phyloP scores from a whole-genome alignment of 164 flowering plant species.

The Macadamia tetraphylla region DNA sequence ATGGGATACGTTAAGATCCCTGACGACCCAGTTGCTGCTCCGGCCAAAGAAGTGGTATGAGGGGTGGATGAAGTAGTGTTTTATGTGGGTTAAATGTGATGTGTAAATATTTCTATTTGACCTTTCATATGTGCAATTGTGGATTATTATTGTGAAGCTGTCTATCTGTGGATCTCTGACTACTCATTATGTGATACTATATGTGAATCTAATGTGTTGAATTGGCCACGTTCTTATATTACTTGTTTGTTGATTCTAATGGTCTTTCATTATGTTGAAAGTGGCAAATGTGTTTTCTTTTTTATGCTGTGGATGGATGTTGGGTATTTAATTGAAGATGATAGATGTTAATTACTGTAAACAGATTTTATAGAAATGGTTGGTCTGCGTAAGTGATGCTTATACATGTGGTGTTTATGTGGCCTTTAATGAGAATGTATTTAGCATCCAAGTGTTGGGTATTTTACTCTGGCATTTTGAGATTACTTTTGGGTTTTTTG shows the following conservation, averaged over 20 bases:
- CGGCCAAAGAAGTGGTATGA: constrained; percentile 26
- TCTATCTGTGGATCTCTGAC: neutral
- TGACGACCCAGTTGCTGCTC: constrained; percentile 12
- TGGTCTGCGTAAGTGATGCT: no score
- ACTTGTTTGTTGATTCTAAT: neutral
- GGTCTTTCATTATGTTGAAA: neutral
- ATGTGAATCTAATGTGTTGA: neutral
- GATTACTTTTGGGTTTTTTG: no score
- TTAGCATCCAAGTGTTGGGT: no score
- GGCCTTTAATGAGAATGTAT: no score
- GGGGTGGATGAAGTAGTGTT: constrained; percentile 12
- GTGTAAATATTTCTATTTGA: neutral
- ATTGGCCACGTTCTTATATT: neutral
- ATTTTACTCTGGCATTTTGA: no score
- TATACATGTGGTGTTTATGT: no score
- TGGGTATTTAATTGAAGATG: no score
- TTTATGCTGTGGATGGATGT: no score
- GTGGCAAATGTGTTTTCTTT: neutral
- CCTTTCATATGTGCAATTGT: neutral
- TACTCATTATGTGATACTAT: neutral
- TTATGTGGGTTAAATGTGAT: constrained; percentile 7
- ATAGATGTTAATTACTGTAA: no score
- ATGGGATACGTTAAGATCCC: constrained; percentile 32
- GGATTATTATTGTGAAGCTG: constrained; percentile 3
- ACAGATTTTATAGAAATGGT: no score